Evolutionary conservation across 495 filamentous ascomycete species (phyloP).

Genomic region (Xanthoparmelia taractica): DNA sequence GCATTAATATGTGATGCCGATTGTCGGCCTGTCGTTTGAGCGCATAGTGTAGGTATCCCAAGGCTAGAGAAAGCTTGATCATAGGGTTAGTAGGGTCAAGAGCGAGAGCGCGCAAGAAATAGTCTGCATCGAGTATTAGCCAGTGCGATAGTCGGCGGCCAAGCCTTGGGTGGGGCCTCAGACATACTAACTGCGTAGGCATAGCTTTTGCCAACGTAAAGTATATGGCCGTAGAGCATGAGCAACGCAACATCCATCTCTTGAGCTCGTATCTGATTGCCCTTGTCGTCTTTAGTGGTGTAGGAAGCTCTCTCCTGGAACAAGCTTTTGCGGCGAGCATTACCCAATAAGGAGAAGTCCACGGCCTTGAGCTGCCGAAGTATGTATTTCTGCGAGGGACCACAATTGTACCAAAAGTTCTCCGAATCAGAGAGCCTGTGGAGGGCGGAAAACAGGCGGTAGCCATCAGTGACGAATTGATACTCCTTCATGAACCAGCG

Average conservation of each 20-base stretch:
- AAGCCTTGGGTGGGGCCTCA: neutral
- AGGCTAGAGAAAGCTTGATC: slow-evolving; percentile 59
- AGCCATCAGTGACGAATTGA: slow-evolving; percentile 76
- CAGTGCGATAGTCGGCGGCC: neutral
- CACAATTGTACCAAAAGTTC: slow-evolving; percentile 45
- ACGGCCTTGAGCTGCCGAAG: slow-evolving; percentile 84
- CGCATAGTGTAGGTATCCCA: slow-evolving; percentile 76
- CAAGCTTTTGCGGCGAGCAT: slow-evolving; percentile 30
- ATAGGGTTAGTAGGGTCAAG: slow-evolving; percentile 68
- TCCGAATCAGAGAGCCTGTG: slow-evolving; percentile 53
- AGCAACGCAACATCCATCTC: slow-evolving; percentile 67
- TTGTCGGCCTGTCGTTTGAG: slow-evolving; percentile 86
- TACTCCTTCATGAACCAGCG: slow-evolving; percentile 84
- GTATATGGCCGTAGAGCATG: slow-evolving; percentile 80
- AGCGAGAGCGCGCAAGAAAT: slow-evolving; percentile 80
- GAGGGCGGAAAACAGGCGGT: slow-evolving; percentile 68
- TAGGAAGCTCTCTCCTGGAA: slow-evolving; percentile 43
- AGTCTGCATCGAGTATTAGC: slow-evolving; percentile 41
- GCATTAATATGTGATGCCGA: slow-evolving; percentile 73
- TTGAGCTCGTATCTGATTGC: slow-evolving; percentile 38
- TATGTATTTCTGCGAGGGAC: slow-evolving; percentile 74
- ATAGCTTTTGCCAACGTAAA: slow-evolving; percentile 72
- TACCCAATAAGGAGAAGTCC: slow-evolving; percentile 52
- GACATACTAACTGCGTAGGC: slow-evolving; percentile 63
- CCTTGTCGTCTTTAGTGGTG: slow-evolving; percentile 43